A percentile compares a stretch with the other conserved stretches of the same genome.
These are phyloP conservation scores for Periconia digitata DNA, from an alignment of 2,329 filamentous ascomycete genomes.

Conservation along the genomic window DNA sequence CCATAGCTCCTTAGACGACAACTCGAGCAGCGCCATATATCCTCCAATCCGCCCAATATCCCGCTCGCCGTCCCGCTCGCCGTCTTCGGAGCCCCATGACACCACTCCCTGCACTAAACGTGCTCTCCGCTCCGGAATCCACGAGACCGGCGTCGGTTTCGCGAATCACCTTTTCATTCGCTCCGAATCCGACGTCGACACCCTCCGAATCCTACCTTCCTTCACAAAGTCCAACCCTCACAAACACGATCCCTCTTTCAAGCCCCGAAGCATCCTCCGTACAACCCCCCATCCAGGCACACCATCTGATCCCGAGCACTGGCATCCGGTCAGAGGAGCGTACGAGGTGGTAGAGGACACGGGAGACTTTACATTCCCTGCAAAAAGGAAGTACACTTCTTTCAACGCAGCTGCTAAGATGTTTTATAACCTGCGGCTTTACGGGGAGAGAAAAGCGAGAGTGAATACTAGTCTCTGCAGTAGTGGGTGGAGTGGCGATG, in stretches of 20 bases:
- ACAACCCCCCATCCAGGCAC: neutral
- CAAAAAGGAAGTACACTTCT: neutral
- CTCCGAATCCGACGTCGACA: constrained; percentile 10
- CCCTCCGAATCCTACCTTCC: constrained; percentile 3
- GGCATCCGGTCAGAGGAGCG: neutral
- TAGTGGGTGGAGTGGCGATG: neutral
- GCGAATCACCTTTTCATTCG: constrained; percentile 4
- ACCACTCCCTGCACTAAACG: neutral
- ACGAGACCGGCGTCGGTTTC: constrained; percentile 3
- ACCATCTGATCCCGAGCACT: neutral
- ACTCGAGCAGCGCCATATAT: neutral
- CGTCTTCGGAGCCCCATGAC: neutral
- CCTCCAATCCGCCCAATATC: neutral
- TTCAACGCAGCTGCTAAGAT: neutral
- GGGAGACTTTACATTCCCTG: neutral
- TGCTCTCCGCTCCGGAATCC: constrained; percentile 4
- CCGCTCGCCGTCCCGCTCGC: too few species aligned
- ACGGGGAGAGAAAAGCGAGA: neutral
- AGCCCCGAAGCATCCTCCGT: constrained; percentile 1
- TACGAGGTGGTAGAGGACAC: too few species aligned
- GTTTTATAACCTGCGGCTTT: neutral
- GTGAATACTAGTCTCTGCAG: neutral
- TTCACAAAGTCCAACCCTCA: neutral
- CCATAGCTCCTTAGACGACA: neutral
- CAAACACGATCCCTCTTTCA: neutral